These are phyloP conservation scores for Colletotrichum cordylinicola DNA, from an alignment of 2,329 filamentous ascomycete genomes.

Conservation along the genomic window DNA sequence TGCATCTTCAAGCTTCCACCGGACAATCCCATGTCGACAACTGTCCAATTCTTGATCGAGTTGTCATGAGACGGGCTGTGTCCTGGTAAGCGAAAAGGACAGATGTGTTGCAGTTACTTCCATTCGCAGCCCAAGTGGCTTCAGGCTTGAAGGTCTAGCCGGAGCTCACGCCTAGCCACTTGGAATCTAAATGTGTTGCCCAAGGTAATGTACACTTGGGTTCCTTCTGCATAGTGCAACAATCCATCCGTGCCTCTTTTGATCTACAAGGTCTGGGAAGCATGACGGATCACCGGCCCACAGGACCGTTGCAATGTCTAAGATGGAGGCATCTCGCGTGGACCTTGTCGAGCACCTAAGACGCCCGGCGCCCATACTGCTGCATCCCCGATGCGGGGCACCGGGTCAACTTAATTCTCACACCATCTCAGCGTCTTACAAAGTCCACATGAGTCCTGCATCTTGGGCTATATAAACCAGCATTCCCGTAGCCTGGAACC, in stretches of 20 bases:
- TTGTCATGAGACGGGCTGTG: not conserved
- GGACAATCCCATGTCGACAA: not conserved
- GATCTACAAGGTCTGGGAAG: not conserved
- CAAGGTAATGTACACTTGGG: not conserved
- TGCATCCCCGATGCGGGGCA: slow-evolving; percentile 7
- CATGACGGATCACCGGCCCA: not conserved
- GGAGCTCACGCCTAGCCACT: not conserved
- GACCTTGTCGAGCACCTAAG: not conserved
- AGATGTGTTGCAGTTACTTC: not conserved
- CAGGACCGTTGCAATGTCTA: not conserved
- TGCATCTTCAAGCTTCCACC: not conserved
- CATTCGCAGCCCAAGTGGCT: not conserved
- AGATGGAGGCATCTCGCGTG: not conserved
- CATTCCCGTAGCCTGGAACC: not conserved
- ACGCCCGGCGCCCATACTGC: not conserved
- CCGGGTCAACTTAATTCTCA: not conserved
- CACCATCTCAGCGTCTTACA: not conserved
- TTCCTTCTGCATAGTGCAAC: not conserved
- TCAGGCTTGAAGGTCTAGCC: not conserved
- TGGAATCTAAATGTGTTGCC: not conserved
- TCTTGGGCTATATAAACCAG: not conserved
- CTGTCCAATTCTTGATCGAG: not conserved
- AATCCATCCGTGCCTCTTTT: not conserved
- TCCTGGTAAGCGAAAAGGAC: not conserved
- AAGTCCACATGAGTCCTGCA: not conserved